Evolutionary conservation across 2,329 filamentous ascomycete genomes (phyloP).

Genomic region (Sporothrix pallida): DNA sequence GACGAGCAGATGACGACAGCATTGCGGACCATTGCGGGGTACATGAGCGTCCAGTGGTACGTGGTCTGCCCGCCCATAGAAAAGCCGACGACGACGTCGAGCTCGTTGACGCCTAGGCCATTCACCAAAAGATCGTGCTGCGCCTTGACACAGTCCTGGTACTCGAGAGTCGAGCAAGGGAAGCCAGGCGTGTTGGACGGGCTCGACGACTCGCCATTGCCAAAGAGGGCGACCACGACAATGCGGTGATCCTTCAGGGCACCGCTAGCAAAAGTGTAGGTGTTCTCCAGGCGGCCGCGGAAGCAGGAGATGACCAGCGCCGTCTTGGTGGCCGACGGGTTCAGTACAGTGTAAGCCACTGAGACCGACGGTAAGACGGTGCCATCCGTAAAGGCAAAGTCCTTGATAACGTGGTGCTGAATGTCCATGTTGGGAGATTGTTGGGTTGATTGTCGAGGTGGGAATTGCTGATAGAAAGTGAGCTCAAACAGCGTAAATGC

Average conservation of each 20-base stretch:
- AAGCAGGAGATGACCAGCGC: slow-evolving; percentile 35
- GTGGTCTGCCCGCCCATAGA: slow-evolving; percentile 62
- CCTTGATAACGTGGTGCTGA: slow-evolving; percentile 20
- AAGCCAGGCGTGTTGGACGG: slow-evolving; percentile 57
- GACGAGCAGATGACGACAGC: slow-evolving; percentile 58
- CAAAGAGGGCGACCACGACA: slow-evolving; percentile 58
- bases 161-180: slow-evolving; percentile 48
- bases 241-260: slow-evolving; percentile 51
- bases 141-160: slow-evolving; percentile 59
- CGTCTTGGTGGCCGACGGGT: slow-evolving; percentile 23
- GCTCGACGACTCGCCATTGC: slow-evolving; percentile 60
- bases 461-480: too few relatives aligned
- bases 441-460: too few relatives aligned
- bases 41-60: slow-evolving; percentile 58
- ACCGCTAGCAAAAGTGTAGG: slow-evolving; percentile 28
- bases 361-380: slow-evolving; percentile 31
- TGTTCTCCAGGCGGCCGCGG: slow-evolving; percentile 34
- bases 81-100: slow-evolving; percentile 59
- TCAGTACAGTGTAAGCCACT: slow-evolving; percentile 34
- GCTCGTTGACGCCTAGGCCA: slow-evolving; percentile 50
- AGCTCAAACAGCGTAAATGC: too few relatives aligned
- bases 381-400: slow-evolving; percentile 32
- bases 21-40: slow-evolving; percentile 54
- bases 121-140: slow-evolving; percentile 52
- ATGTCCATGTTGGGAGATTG: neutral